Evolutionary conservation across 148 eudicot genomes (phyloP).

Genomic region (Chenopodium berlandieri): DNA sequence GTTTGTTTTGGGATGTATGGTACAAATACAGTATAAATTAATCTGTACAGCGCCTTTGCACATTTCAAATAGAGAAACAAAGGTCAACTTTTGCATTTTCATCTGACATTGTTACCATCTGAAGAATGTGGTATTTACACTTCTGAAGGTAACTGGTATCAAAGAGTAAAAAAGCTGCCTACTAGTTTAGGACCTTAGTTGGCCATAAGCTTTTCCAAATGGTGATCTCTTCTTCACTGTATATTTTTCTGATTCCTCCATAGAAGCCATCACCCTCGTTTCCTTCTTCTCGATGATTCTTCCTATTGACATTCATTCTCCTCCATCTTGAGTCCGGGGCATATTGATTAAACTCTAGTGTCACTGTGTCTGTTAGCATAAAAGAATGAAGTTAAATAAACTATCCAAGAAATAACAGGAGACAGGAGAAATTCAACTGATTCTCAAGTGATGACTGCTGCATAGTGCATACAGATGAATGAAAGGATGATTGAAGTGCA

Average conservation of each 20-base stretch:
- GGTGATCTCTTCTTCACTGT: slow-evolving; percentile 52
- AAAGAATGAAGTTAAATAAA: neutral
- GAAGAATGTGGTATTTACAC: slow-evolving; percentile 22
- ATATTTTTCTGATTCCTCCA: slow-evolving; percentile 82
- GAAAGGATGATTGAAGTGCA: neutral
- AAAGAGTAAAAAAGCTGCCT: neutral
- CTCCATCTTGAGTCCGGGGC: slow-evolving; percentile 72
- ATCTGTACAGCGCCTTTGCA: slow-evolving; percentile 24
- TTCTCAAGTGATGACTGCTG: neutral
- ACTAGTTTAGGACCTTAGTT: slow-evolving; percentile 43
- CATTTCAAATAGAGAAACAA: slow-evolving; percentile 10
- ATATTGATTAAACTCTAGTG: slow-evolving; percentile 89
- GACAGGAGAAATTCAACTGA: neutral
- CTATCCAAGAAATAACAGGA: neutral
- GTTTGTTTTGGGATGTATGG: slow-evolving; percentile 6
- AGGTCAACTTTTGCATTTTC: slow-evolving; percentile 16
- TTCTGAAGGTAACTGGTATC: neutral
- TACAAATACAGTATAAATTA: slow-evolving; percentile 13
- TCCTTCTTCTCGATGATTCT: slow-evolving; percentile 73
- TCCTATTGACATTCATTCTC: slow-evolving; percentile 45
- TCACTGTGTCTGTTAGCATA: slow-evolving; percentile 47
- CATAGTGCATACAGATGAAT: neutral
- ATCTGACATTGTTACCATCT: neutral
- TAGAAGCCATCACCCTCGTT: slow-evolving; percentile 72
- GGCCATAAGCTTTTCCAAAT: slow-evolving; percentile 78